Evolutionary conservation across 1,284 basidiomycete genomes (phyloP).

Genomic region (Cutaneotrichosporon mucoides): DNA sequence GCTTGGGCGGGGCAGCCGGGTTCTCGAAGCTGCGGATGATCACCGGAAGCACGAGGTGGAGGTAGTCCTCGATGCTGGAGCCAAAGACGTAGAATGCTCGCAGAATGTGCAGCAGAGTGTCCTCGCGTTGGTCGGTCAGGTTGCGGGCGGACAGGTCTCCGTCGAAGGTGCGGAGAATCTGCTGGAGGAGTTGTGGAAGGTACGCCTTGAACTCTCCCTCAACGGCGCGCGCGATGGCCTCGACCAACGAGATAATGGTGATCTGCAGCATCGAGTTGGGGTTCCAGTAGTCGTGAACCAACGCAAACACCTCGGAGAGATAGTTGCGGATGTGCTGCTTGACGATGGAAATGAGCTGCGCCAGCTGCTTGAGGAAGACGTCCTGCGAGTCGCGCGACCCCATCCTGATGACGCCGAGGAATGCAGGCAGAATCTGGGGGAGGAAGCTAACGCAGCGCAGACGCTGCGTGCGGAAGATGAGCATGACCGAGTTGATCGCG

Average conservation of each 20-base stretch:
- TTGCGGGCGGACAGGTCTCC: conserved; percentile 58
- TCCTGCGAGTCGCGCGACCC: conserved; percentile 78
- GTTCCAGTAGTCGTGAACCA: conserved; percentile 84
- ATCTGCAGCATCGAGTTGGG: conserved; percentile 77
- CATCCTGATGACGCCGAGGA: conserved; percentile 79
- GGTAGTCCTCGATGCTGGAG: conserved; percentile 93
- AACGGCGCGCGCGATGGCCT: conserved; percentile 89
- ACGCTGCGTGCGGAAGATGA: conserved; percentile 98
- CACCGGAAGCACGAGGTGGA: conserved; percentile 93
- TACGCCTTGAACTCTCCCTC: conserved; percentile 99
- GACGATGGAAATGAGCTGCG: conserved; percentile 93
- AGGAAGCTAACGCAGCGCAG: conserved; percentile 94
- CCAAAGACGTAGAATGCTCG: conserved; percentile 92
- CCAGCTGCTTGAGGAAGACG: conserved; percentile 93
- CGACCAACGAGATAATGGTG: conserved; percentile 88
- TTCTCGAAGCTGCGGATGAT: conserved; percentile 91
- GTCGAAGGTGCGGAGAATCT: conserved; percentile 84
- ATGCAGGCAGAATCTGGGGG: conserved; percentile 95
- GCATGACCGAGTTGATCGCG: conserved; percentile 98
- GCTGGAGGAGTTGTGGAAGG: conserved; percentile 85
- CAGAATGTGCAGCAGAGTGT: conserved; percentile 73
- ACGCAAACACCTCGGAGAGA: conserved; percentile 72
- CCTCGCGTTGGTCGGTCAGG: conserved; percentile 70
- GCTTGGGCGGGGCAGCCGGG: conserved; percentile 64
- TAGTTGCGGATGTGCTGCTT: conserved; percentile 97